These are phyloP conservation scores for Brassica nigra DNA, from an alignment of 345 rosid species.

Conservation along the genomic window DNA sequence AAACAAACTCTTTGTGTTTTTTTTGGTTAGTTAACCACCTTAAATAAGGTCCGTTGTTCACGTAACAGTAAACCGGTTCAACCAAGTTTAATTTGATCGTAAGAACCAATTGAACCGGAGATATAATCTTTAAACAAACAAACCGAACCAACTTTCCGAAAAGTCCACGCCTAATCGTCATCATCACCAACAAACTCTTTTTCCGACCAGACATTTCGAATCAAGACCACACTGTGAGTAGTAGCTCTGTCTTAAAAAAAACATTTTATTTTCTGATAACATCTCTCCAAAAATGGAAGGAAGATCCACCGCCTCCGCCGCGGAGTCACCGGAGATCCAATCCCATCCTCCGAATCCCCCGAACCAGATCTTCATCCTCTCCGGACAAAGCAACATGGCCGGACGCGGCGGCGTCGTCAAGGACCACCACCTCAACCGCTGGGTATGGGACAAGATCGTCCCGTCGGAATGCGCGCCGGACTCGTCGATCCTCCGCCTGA, in stretches of 20 bases:
- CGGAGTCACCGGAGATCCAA: slow-evolving; percentile 14
- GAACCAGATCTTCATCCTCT: slow-evolving; percentile 70
- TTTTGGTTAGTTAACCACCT: neutral
- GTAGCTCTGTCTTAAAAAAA: neutral
- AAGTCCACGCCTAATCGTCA: slow-evolving; percentile 10
- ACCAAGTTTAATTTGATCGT: neutral
- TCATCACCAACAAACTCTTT: neutral
- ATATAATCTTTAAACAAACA: neutral
- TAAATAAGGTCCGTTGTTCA: neutral
- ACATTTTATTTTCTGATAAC: neutral
- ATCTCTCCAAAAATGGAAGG: slow-evolving; percentile 26
- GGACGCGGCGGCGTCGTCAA: slow-evolving; percentile 81
- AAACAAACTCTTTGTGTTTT: slow-evolving; percentile 1
- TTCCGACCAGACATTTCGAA: neutral
- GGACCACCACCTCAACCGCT: slow-evolving; percentile 42
- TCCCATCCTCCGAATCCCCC: slow-evolving; percentile 34
- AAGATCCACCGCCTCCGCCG: slow-evolving; percentile 3
- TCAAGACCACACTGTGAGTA: neutral
- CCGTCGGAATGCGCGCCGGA: slow-evolving; percentile 64
- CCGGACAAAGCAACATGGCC: slow-evolving; percentile 96
- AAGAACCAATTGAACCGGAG: neutral
- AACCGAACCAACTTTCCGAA: slow-evolving; percentile 8
- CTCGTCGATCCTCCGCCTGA: slow-evolving; percentile 63
- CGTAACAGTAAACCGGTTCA: neutral
- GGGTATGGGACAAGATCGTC: slow-evolving; percentile 65